phyloP scores from a whole-genome alignment of 495 filamentous ascomycete genomes.

The Aspergillus steynii region DNA sequence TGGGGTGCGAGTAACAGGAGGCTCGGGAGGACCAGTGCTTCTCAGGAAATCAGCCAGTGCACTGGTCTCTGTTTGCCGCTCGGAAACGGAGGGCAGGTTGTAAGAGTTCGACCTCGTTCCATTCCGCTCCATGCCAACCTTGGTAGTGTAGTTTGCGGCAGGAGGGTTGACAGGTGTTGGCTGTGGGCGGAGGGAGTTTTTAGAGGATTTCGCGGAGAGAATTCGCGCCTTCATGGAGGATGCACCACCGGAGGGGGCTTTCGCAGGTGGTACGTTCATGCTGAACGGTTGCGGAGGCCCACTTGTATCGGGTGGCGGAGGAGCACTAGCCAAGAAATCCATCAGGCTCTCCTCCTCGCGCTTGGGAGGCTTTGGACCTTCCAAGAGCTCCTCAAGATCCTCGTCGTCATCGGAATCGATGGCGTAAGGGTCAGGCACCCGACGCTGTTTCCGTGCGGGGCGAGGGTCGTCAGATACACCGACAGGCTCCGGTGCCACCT shows the following conservation, averaged over 20 bases:
- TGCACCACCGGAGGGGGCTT: conserved; percentile 49
- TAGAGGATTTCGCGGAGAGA: conserved; percentile 37
- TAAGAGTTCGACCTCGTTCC: conserved; percentile 17
- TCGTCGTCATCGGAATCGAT: conserved; percentile 86
- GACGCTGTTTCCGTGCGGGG: conserved; percentile 65
- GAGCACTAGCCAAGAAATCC: conserved; percentile 84
- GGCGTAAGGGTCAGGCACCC: conserved; percentile 86
- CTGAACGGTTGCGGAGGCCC: conserved; percentile 42
- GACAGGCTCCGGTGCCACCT: conserved; percentile 15
- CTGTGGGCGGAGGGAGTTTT: conserved; percentile 36
- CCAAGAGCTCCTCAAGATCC: conserved; percentile 62
- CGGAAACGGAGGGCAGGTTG: conserved; percentile 23
- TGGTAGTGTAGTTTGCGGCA: conserved; percentile 39
- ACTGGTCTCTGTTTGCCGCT: conserved; percentile 54
- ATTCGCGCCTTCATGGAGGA: conserved; percentile 65
- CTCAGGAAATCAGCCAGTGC: conserved; percentile 81
- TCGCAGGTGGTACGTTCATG: conserved; percentile 29
- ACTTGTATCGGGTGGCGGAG: conserved; percentile 56
- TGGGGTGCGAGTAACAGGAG: conserved; percentile 22
- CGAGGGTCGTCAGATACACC: conserved; percentile 27
- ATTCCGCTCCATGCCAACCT: conserved; percentile 40
- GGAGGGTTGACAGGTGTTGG: conserved; percentile 17
- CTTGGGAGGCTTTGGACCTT: conserved; percentile 38
- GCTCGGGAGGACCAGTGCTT: conserved; percentile 69
- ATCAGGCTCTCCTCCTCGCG: conserved; percentile 68